A percentile compares a stretch with the other conserved stretches of the same genome.
These are phyloP conservation scores for Trichoderma endophyticum DNA, from an alignment of 2,329 filamentous ascomycete genomes.

Conservation along the genomic window DNA sequence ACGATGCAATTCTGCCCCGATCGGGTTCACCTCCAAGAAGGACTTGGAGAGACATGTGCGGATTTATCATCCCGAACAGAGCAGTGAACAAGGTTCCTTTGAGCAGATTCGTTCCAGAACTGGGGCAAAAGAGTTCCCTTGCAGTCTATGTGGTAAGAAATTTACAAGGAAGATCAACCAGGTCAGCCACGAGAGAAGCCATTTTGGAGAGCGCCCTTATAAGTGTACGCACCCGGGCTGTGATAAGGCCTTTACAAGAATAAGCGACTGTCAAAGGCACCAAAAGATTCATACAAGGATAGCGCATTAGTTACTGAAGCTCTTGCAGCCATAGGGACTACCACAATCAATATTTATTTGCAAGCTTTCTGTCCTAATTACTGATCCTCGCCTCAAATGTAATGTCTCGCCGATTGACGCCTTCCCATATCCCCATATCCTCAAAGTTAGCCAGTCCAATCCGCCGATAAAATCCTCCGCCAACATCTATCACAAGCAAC, in stretches of 20 bases:
- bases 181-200: background rate
- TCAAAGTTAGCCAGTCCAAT: background rate
- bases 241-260: background rate
- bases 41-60: background rate
- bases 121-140: background rate
- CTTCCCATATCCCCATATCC: background rate
- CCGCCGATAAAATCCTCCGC: background rate
- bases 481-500: background rate
- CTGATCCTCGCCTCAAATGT: background rate
- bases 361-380: background rate
- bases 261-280: background rate
- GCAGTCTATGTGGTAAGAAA: background rate
- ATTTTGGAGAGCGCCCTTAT: conserved; percentile 5
- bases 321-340: background rate
- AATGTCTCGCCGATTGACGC: background rate
- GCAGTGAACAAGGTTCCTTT: background rate
- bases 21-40: background rate
- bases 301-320: background rate
- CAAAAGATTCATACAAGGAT: background rate
- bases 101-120: background rate
- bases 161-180: background rate
- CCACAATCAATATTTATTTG: background rate
- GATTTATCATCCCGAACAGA: background rate
- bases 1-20: background rate
- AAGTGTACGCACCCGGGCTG: background rate